Evolutionary conservation across 352 stramenopile genomes (phyloP).

Genomic region (Phytopythium sindhum): DNA sequence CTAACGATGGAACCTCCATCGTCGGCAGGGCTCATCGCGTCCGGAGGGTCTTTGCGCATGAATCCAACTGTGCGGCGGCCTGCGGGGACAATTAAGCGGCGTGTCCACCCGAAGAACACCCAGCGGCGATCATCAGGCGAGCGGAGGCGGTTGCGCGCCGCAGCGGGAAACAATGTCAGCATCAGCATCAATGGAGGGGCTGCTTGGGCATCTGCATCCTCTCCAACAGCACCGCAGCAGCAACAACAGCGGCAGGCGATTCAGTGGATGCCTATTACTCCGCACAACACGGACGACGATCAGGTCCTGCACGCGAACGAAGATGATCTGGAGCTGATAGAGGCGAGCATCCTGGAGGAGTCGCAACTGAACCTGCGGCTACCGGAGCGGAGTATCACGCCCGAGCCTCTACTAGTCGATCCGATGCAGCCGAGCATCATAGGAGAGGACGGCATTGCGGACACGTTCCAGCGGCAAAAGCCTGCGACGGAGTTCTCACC

Average conservation of each 20-base stretch:
- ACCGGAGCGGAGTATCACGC: constrained; percentile 57
- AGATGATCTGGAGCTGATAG: constrained; percentile 46
- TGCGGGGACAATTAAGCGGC: constrained; percentile 30
- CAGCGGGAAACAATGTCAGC: neutral
- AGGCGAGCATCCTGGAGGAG: constrained; percentile 42
- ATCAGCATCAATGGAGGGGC: neutral
- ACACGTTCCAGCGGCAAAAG: neutral
- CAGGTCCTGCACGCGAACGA: constrained; percentile 14
- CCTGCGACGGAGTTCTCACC: neutral
- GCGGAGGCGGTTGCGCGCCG: constrained; percentile 16
- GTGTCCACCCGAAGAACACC: constrained; percentile 42
- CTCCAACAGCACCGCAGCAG: constrained; percentile 7
- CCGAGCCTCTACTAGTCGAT: constrained; percentile 35
- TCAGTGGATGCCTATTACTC: constrained; percentile 48
- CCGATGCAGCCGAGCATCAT: constrained; percentile 11
- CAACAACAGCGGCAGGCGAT: constrained; percentile 14
- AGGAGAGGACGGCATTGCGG: neutral
- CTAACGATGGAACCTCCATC: neutral
- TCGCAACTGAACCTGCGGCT: constrained; percentile 44
- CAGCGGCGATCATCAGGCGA: constrained; percentile 37
- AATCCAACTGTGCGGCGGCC: constrained; percentile 32
- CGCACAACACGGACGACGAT: constrained; percentile 31
- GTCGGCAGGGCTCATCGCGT: constrained; percentile 40
- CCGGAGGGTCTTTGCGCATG: constrained; percentile 50
- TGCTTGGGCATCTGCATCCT: neutral